Evolutionary conservation across 495 filamentous ascomycete species (phyloP).

Genomic region (Schizothecium vesticola): DNA sequence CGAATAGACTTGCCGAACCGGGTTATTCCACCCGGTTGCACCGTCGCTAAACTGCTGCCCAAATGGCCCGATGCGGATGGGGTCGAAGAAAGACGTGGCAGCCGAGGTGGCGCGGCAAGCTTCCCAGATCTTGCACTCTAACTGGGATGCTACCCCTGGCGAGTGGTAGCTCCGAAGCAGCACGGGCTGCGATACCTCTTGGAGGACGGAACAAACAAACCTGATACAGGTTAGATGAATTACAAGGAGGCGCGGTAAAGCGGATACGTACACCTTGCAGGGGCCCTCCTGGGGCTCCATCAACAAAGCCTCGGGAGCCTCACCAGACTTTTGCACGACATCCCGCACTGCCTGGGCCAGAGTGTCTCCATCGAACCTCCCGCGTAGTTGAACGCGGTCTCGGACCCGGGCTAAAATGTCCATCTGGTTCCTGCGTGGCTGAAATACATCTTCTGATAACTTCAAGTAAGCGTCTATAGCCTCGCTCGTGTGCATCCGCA

Average conservation of each 20-base stretch:
- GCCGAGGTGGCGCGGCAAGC: slow-evolving; percentile 30
- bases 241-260: no score
- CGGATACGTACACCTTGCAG: no score
- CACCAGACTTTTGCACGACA: no score
- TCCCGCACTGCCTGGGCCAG: no score
- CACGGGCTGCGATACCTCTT: neutral
- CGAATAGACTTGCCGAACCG: slow-evolving; percentile 5
- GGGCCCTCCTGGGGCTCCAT: no score
- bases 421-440: neutral
- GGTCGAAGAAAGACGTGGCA: slow-evolving; percentile 25
- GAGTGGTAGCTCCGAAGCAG: slow-evolving; percentile 2
- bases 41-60: slow-evolving; percentile 22
- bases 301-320: no score
- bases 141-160: neutral
- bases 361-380: no score
- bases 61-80: slow-evolving; percentile 9
- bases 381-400: no score
- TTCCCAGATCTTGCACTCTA: slow-evolving; percentile 20
- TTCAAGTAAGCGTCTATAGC: neutral
- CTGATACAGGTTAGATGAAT: no score
- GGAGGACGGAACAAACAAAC: no score
- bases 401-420: no score
- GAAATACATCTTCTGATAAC: neutral
- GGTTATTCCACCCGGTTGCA: slow-evolving; percentile 28
- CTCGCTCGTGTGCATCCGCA: slow-evolving; percentile 21